Evolutionary conservation across 192 early-diverging fungal species (phyloP), one percentile per base, ranked within the genome.

Genomic region (Chytriomyces confervae): DNA sequence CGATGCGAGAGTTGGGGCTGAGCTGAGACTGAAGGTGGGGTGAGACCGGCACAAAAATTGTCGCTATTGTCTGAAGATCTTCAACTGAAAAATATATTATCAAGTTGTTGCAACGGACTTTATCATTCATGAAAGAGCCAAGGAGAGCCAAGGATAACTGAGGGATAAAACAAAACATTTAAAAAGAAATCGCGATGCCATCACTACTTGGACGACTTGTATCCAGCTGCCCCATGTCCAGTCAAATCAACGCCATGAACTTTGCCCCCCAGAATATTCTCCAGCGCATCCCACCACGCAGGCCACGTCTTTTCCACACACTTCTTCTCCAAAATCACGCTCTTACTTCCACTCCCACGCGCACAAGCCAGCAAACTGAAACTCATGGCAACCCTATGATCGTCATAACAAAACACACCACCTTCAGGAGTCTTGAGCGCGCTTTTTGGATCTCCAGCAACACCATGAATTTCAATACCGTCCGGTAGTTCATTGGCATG

Each of bases 301-400:
- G 97, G 97, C 97, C 97, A 99, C 1, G 97, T 99, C 87, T 99
- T 99, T 80, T 96, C 97, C 6, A 98, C 96, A 81, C 97, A 99
- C 77, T 95, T 93, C 82, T 96, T 95, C 83, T 99, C 97, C 67
- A 87, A 89, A 66, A 99, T 90, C 24, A 69, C 69, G 20, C 50
- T 64, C 50, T 50, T 20, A 10, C 53, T 18, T 10, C 75, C 75
- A 36, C 61, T 47, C 29, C 76, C 62, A 20, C 94, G 88, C 45
- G 92, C 92, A 27, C 88, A 93, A 13, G 91, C 91, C 49, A 99
- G 82, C 0, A 98, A 85, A 77, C 91, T 92, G 86, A 98, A 95
- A 77, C 94, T 94, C 97, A 99, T 99, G 8, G 97, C 97, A 46
- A 99, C 89, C 65, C 97, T 92, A 80, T 99, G 97, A 83, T 99